phyloP scores from a whole-genome alignment of 441 rosid genomes.

The Mallotus repandus region DNA sequence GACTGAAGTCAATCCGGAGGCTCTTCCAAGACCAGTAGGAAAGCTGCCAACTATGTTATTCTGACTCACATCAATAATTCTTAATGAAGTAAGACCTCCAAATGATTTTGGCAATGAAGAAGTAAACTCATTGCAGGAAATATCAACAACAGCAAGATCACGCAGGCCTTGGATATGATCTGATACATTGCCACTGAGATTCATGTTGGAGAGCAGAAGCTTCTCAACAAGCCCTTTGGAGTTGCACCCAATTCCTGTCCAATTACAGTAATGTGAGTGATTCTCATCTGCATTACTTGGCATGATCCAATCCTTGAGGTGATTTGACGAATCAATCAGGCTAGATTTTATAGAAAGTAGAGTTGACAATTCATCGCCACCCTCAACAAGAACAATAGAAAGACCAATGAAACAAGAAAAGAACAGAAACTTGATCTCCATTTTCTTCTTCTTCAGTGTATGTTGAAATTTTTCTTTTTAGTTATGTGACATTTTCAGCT shows the following conservation, averaged over 20 bases:
- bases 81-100: constrained; percentile 55
- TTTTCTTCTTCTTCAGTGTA: constrained; percentile 24
- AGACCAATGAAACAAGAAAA: constrained; percentile 49
- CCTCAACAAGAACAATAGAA: constrained; percentile 43
- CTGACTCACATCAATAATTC: constrained; percentile 63
- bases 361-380: constrained; percentile 45
- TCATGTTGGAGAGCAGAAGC: constrained; percentile 74
- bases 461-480: constrained; percentile 21
- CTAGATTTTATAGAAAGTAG: constrained; percentile 58
- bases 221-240: constrained; percentile 56
- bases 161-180: constrained; percentile 48
- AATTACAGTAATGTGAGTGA: constrained; percentile 47
- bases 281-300: constrained; percentile 20
- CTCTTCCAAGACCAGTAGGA: constrained; percentile 75
- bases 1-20: constrained; percentile 55
- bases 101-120: constrained; percentile 59
- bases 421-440: constrained; percentile 35
- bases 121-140: constrained; percentile 56
- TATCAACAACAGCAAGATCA: constrained; percentile 46
- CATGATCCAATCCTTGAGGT: constrained; percentile 58
- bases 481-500: constrained; percentile 32
- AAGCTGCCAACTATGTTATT: constrained; percentile 70
- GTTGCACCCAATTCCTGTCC: constrained; percentile 81
- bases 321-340: constrained; percentile 55
- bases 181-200: constrained; percentile 68